Base-by-base conservation (phyloP, 2,329 filamentous ascomycete genomes). In the Volutella citrinella region DNA sequence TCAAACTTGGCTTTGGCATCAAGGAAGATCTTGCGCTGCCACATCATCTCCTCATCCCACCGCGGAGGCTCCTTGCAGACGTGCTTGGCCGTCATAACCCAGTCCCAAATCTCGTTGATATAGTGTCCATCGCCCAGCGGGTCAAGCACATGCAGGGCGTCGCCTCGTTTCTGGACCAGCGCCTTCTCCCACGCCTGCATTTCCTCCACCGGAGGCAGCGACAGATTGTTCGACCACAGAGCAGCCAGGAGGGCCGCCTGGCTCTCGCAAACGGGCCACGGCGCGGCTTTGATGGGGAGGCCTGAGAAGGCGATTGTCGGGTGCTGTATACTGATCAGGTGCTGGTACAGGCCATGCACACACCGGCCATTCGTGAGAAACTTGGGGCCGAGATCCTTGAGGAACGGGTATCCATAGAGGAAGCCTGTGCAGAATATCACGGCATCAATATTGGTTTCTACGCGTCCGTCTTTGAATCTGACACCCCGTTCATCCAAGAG, bases 361-460 rank as follows among this genome's bases (percentile, higher is more conserved):
- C 84, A 75, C 20, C 73, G 74, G 1, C 90, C 90, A 34, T 80
- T 75, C 0, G 76, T 80, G 35, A 90, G 71, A 3, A 88, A 56
- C 1, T 76, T 68, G 9, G 57, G 61, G 11, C 64, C 51, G 5
- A 76, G 46, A 4, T 62, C 55, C 10, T 58, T 56, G 5, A 83
- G 57, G 53, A 95, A 96, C 0, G 89, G 88, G 38, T 84, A 85
- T 6, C 82, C 81, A 62, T 87, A 95, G 36, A 95, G 76, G 52
- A 94, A 97, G 1, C 91, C 91, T 0, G 91, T 96, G 57, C 87
- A 90, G 60, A 91, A 96, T 18, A 97, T 57, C 6, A 96, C 66
- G 2, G 78, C 75, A 52, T 96, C 90, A 36, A 97, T 62, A 20
- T 80, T 66, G 4, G 64, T 64, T 52, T 88, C 84, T 9, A 82